phyloP scores from a whole-genome alignment of 768 basidiomycete genomes.

The Rhodosporidiobolus odoratus region DNA sequence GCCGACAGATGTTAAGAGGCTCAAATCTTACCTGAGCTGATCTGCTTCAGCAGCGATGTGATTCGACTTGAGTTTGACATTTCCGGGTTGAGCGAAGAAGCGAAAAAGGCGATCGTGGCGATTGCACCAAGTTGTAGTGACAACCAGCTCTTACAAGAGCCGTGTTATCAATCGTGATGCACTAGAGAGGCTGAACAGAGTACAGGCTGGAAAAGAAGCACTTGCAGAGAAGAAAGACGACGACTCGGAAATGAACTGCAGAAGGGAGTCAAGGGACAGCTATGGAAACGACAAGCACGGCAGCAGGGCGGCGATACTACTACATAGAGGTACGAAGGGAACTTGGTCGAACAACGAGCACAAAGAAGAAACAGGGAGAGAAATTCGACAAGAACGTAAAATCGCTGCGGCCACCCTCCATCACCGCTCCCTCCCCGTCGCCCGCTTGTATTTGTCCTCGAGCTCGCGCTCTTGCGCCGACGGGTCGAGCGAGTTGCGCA shows the following conservation, averaged over 20 bases:
- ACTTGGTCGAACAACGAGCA: not conserved
- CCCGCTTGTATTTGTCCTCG: slow-evolving; percentile 82
- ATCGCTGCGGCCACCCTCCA: not conserved
- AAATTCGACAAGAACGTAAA: not conserved
- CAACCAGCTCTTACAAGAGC: not conserved
- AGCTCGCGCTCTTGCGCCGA: slow-evolving; percentile 66
- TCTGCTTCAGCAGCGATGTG: not conserved
- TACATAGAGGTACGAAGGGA: not conserved
- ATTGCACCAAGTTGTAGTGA: not conserved
- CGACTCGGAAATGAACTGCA: not conserved
- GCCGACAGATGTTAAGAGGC: not conserved
- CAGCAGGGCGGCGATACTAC: not conserved
- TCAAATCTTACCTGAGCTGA: not conserved
- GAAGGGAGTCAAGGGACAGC: not conserved
- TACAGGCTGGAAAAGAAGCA: not conserved
- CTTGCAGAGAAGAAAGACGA: not conserved
- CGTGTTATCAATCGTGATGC: no score
- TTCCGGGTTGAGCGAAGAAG: not conserved
- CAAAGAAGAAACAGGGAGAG: not conserved
- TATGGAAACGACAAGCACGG: not conserved
- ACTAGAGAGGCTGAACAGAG: not conserved
- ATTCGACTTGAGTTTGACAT: not conserved
- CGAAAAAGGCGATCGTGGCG: not conserved
- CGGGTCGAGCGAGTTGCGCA: slow-evolving; percentile 89
- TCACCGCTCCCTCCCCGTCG: not conserved